phyloP scores from a whole-genome alignment of 768 basidiomycete genomes.

The Tricholoma hemisulphureum region DNA sequence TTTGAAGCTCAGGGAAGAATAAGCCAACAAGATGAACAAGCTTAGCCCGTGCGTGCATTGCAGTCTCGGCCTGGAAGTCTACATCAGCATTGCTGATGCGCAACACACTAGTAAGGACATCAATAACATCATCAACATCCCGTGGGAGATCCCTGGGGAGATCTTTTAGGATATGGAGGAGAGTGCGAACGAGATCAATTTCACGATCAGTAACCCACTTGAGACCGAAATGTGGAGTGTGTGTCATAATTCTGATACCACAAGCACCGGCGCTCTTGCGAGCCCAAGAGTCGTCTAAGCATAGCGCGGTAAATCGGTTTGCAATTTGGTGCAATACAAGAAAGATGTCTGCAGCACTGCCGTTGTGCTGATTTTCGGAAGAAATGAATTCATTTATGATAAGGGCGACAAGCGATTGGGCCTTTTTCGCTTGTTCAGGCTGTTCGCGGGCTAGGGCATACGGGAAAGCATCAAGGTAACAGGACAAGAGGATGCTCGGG shows the following conservation, averaged over 20 bases:
- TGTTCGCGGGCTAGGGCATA: constrained; percentile 70
- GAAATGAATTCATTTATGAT: constrained; percentile 68
- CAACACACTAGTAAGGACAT: constrained; percentile 70
- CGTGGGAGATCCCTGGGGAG: constrained; percentile 87
- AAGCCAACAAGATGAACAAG: constrained; percentile 73
- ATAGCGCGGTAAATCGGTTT: constrained; percentile 78
- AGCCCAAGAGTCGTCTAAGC: constrained; percentile 88
- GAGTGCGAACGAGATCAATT: constrained; percentile 84
- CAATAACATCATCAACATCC: constrained; percentile 74
- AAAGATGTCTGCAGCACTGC: constrained; percentile 54
- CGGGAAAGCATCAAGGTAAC: constrained; percentile 80
- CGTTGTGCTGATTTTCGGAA: constrained; percentile 47
- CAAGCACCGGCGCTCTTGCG: constrained; percentile 86
- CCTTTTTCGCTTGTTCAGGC: constrained; percentile 55
- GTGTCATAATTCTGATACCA: constrained; percentile 80
- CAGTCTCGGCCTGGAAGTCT: constrained; percentile 44
- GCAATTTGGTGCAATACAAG: constrained; percentile 79
- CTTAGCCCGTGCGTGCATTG: constrained; percentile 48
- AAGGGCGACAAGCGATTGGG: constrained; percentile 56
- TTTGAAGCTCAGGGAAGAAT: constrained; percentile 85
- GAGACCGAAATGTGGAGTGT: constrained; percentile 65
- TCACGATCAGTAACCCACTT: constrained; percentile 86
- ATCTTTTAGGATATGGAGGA: constrained; percentile 91
- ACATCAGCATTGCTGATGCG: constrained; percentile 54
- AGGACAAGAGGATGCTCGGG: constrained; percentile 58